phyloP scores from a whole-genome alignment of 257 asterid species.

The Petunia axillaris region DNA sequence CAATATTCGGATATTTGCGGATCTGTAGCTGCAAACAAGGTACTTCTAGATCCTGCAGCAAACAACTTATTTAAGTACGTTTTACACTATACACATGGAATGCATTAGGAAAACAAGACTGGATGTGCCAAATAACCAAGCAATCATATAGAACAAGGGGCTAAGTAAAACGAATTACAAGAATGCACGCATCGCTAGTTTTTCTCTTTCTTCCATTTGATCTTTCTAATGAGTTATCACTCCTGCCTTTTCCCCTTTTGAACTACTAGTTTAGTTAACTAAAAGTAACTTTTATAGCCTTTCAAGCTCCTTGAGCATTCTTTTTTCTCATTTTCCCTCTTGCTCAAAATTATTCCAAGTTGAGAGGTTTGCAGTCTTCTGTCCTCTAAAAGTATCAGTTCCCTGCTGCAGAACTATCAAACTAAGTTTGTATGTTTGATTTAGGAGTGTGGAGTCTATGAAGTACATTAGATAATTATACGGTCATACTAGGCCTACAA shows the following conservation, averaged over 20 bases:
- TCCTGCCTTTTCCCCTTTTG: not conserved
- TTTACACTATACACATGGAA: not conserved
- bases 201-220: not conserved
- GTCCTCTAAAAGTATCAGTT: not conserved
- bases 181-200: not conserved
- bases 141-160: not conserved
- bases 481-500: not conserved
- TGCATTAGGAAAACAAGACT: not conserved
- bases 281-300: not conserved
- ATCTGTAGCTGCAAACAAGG: constrained; percentile 94
- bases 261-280: not conserved
- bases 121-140: not conserved
- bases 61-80: constrained; percentile 20
- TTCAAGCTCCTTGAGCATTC: not conserved
- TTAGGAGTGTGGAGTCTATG: not conserved
- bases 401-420: constrained; percentile 3
- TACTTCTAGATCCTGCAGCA: constrained; percentile 86
- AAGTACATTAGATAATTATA: not conserved
- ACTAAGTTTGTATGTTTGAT: not conserved
- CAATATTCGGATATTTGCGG: constrained; percentile 86
- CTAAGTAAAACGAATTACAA: not conserved
- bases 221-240: constrained; percentile 13
- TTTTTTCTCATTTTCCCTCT: not conserved
- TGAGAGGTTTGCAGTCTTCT: constrained; percentile 6
- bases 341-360: not conserved